Evolutionary conservation across 73 alveolate species (phyloP).

Genomic region (Durusdinium trenchii): DNA sequence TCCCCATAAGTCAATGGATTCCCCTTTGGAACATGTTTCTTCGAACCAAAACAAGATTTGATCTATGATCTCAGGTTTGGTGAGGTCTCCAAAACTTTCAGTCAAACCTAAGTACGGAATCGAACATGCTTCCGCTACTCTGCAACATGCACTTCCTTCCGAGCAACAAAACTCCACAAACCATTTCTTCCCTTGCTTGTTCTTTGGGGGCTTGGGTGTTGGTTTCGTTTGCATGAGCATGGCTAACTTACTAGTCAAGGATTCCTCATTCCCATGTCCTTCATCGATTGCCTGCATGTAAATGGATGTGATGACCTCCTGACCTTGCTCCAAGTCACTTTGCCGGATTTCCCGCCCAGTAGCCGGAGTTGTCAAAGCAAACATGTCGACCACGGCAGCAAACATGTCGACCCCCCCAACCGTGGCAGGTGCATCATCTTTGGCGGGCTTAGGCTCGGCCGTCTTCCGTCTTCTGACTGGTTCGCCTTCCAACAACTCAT

Average conservation of each 20-base stretch:
- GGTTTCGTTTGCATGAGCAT: background rate
- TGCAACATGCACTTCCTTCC: background rate
- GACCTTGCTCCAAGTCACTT: background rate
- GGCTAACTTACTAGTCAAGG: background rate
- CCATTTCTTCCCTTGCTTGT: background rate
- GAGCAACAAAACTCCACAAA: conserved; percentile 44
- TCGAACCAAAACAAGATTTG: background rate
- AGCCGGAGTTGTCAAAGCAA: background rate
- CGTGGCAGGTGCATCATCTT: background rate
- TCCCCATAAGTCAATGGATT: background rate
- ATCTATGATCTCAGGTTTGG: background rate
- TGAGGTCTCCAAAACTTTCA: background rate
- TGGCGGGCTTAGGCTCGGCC: background rate
- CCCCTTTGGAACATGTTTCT: background rate
- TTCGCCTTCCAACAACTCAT: background rate
- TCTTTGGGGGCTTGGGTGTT: background rate
- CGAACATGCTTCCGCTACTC: background rate
- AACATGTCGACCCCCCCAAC: background rate
- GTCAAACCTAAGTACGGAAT: conserved; percentile 11
- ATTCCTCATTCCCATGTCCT: background rate
- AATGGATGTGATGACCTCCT: background rate
- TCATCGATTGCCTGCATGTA: background rate
- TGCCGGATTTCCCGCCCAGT: background rate
- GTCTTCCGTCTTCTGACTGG: background rate
- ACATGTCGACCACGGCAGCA: background rate